Base-by-base conservation (phyloP, 257 asterid genomes). In the Buddleja alternifolia region DNA sequence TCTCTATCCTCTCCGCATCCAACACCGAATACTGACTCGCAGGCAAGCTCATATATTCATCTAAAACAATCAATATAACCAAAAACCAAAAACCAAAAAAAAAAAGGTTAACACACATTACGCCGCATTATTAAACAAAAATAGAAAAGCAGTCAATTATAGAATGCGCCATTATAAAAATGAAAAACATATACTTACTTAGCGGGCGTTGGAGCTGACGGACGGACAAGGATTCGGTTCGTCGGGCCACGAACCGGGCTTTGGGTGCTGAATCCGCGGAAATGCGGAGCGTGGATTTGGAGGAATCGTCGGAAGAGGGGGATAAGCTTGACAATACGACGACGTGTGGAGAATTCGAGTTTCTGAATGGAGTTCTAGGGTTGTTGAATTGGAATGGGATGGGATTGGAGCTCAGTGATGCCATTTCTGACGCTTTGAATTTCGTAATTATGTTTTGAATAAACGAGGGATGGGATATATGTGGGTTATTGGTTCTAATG, bases 1-100 rank as follows among this genome's bases (percentile, higher is more conserved):
- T 83, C 82, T 94, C 97, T 21, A 91, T 94, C 76, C 99, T 87
- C 81, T 91, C 97, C 32, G 96, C 97, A 72, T 91, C 97, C 88
- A 94, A 75, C 83, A 94, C 99, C 52, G 99, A 94, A 85, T 89
- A 94, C 77, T 91, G 97, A 81, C 99, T 91, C 53, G 97, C 97
- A 4, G 96, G 97, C 95, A 94, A 78, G 69, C 97, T 89, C 99
- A 91, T 91, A 69, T 94, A 94, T 83, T 91, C 97, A 52, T 66
- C 97, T 89, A 67, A 48, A 56, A 53, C 23, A 56, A 50, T n/a
- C 72, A 42, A 58, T 7, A 50, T 2, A 29, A 56, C 10, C 25
- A 40, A 41, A 51, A n/a, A n/a, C n/a, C n/a, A n/a, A n/a, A n/a
- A n/a, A n/a, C n/a, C n/a, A n/a, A 34, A 40, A 21, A 53, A 29